phyloP scores from a whole-genome alignment of 1,139 yeast species.

The Casaregolazyma lundiana region DNA sequence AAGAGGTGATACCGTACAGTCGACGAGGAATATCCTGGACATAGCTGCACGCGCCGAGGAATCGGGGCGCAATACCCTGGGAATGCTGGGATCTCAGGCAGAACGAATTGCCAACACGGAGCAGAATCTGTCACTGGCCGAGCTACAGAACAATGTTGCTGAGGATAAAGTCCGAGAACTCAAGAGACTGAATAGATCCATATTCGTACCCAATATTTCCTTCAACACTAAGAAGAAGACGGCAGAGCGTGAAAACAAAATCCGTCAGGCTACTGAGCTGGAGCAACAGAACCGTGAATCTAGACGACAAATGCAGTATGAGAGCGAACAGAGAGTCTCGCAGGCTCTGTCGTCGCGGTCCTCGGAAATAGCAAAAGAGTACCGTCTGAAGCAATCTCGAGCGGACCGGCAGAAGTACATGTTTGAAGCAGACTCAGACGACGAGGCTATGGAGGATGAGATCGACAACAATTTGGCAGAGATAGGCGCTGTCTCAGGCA shows the following conservation, averaged over 20 bases:
- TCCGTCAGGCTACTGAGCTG: conserved; percentile 60
- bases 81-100: conserved; percentile 89
- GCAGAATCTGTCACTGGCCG: conserved; percentile 68
- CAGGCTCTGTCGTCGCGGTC: conserved; percentile 35
- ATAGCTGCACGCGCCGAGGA: conserved; percentile 93
- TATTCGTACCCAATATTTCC: conserved; percentile 72
- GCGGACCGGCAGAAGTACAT: conserved; percentile 45
- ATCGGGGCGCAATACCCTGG: conserved; percentile 83
- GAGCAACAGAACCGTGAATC: conserved; percentile 44
- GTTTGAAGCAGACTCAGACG: conserved; percentile 58
- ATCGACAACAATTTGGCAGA: conserved; percentile 52
- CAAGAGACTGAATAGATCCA: conserved; percentile 71
- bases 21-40: conserved; percentile 79
- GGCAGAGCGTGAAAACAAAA: conserved; percentile 67
- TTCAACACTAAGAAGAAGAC: conserved; percentile 77
- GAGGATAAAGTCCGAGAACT: conserved; percentile 80
- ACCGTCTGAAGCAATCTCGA: conserved; percentile 30
- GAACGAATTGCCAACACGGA: conserved; percentile 80
- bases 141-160: conserved; percentile 77
- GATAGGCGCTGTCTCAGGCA: conserved; percentile 43
- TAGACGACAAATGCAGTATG: conserved; percentile 41
- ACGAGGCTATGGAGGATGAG: conserved; percentile 56
- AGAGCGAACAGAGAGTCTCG: conserved; percentile 48
- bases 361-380: conserved; percentile 35
- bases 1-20: conserved; percentile 81